Evolutionary conservation across 805 yeast species (phyloP).

Genomic region (Lachancea nothofagi): DNA sequence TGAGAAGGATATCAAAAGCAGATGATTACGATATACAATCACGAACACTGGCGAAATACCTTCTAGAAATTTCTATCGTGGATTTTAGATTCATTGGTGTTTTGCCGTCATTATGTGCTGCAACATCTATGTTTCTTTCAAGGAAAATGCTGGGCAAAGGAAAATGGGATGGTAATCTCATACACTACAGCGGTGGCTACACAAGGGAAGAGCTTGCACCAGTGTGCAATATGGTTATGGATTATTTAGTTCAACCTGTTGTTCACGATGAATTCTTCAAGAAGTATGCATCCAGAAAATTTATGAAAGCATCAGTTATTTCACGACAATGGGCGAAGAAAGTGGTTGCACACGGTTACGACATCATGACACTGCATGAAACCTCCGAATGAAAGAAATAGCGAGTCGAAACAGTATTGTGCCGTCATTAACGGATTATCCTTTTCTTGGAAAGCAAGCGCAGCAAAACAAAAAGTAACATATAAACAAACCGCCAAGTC

Average conservation of each 20-base stretch:
- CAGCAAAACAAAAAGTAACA: conserved; percentile 1
- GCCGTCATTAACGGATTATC: neutral
- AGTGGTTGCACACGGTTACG: conserved; percentile 35
- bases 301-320: conserved; percentile 75
- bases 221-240: conserved; percentile 67
- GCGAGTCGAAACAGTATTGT: neutral
- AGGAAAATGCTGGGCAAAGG: conserved; percentile 65
- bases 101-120: conserved; percentile 78
- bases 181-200: conserved; percentile 90
- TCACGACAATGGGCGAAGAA: conserved; percentile 82
- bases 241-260: conserved; percentile 72
- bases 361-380: conserved; percentile 37
- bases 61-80: conserved; percentile 72
- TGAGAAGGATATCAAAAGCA: conserved; percentile 87
- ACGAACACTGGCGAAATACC: conserved; percentile 83
- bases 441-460: neutral
- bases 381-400: conserved; percentile 7
- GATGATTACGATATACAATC: conserved; percentile 89
- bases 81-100: conserved; percentile 75
- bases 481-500: neutral
- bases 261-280: conserved; percentile 89
- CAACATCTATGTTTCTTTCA: conserved; percentile 84
- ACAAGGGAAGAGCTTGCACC: conserved; percentile 66
- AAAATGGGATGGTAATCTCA: conserved; percentile 80
- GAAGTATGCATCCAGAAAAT: conserved; percentile 85